These are phyloP conservation scores for Lenzites betulinus DNA, from an alignment of 768 basidiomycete species.

Conservation along the genomic window DNA sequence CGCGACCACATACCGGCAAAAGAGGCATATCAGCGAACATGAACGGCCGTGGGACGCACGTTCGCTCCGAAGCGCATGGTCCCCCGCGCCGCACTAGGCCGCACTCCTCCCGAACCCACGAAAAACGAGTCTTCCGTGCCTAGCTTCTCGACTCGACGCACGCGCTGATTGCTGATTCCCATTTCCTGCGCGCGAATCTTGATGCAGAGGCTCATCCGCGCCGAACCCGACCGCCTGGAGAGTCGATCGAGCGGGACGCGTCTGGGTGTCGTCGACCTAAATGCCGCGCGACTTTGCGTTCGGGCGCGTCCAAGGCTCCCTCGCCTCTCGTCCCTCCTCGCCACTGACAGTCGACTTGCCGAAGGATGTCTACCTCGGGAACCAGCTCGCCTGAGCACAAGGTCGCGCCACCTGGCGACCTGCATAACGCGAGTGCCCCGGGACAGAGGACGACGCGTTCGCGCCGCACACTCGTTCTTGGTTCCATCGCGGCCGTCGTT, in stretches of 20 bases:
- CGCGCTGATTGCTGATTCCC: too few relatives aligned
- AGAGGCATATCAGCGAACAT: background rate
- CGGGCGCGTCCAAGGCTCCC: background rate
- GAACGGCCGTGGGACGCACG: background rate
- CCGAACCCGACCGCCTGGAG: background rate
- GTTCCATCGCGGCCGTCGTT: background rate
- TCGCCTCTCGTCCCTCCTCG: background rate
- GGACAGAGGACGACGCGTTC: background rate
- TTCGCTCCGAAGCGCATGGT: background rate
- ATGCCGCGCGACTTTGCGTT: background rate
- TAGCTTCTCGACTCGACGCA: too few relatives aligned
- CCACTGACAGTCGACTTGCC: too few relatives aligned
- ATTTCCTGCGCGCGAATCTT: too few relatives aligned
- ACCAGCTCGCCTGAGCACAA: constrained; percentile 10
- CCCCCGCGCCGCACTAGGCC: background rate
- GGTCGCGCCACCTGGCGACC: background rate
- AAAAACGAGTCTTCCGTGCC: background rate
- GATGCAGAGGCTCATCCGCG: too few relatives aligned
- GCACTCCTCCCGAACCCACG: background rate
- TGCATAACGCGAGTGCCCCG: background rate
- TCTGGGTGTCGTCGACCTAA: background rate
- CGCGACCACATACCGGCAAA: background rate
- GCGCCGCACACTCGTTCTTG: background rate
- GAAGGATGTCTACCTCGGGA: constrained; percentile 1
- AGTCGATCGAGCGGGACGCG: background rate